Base-by-base conservation (phyloP, 108 stramenopile genomes). In the Skeletonema marinoi region DNA sequence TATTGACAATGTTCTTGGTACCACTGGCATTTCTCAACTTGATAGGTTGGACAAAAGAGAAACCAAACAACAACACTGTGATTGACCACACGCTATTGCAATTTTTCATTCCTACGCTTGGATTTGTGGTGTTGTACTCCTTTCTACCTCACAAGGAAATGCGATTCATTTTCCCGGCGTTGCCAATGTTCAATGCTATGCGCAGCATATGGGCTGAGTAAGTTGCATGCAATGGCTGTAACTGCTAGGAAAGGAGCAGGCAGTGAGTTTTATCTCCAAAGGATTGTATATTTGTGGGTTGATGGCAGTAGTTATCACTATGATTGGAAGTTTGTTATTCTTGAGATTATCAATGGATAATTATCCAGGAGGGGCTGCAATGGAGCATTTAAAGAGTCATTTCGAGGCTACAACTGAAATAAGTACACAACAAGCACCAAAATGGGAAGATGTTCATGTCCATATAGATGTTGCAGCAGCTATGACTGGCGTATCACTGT, bases 71-170 rank as follows among this genome's bases (percentile, higher is more conserved):
- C 54, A 25, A 29, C 25, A 56, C 25, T 46, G 5, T 72, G 25
- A 36, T 94, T 13, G 93, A 96, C 71, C 32, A 58, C 48, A 68
- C 66, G 16, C 85, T 90, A 31, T 33, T 88, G 32, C 78, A 65
- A 33, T 92, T 84, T 70, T 68, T 93, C 12, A 36, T 81, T 10
- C 93, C 96, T 0, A 82, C 89, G 11, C 13, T 89, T 56, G 88
- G 77, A 39, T 97, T 95, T 77, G 83, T 98, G 9, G 74, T 60
- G 14, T 61, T 97, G 39, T 98, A 97, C 73, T 96, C 94, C 1
- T 71, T 83, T 33, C 84, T 98, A 60, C 97, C 96, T 17, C 98
- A 98, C 85, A 98, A 98, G 87, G 98, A 98, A 75, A 88, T 96
- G 63, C 84, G 98, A 29, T 98, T 98, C 78, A 82, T 98, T 12